A percentile compares a stretch with the other conserved stretches of the same genome.
phyloP scores from a whole-genome alignment of 2,329 filamentous ascomycete species.

The Thelonectria blattea region DNA sequence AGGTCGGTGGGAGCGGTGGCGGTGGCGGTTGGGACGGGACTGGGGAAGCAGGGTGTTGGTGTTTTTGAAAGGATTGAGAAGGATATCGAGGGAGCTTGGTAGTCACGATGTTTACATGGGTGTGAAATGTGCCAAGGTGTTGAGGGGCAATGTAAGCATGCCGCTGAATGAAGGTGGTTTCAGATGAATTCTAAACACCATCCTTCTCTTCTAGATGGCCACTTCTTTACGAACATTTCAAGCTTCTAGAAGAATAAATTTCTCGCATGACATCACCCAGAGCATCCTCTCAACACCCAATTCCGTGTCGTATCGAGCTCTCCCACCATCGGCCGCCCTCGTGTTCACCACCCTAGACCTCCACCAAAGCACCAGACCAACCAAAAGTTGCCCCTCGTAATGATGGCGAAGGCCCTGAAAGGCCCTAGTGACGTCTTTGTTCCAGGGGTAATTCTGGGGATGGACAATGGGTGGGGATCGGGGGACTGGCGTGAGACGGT shows the following conservation, averaged over 20 bases:
- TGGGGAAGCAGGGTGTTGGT: slow-evolving; percentile 66
- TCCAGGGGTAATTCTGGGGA: not conserved
- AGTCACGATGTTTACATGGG: not conserved
- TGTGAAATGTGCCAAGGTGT: not conserved
- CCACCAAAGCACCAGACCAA: not conserved
- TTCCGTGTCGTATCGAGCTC: not conserved
- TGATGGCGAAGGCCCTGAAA: not conserved
- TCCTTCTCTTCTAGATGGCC: not conserved
- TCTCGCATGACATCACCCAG: not conserved
- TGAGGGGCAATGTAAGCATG: not conserved
- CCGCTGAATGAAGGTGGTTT: not conserved
- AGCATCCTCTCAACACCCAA: not conserved
- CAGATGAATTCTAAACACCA: not conserved
- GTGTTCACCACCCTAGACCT: not conserved
- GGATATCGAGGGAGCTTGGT: slow-evolving; percentile 33
- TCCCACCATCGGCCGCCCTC: not conserved
- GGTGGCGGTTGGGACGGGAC: slow-evolving; percentile 72
- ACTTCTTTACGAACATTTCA: not conserved
- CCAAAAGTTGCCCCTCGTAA: not conserved
- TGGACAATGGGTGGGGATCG: not conserved
- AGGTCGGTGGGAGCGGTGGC: slow-evolving; percentile 67
- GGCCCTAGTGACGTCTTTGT: not conserved
- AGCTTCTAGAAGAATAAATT: not conserved
- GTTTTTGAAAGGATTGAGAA: slow-evolving; percentile 66
- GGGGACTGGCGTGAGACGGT: not conserved